These are phyloP conservation scores for Allantophomopsis lycopodina DNA, from an alignment of 2,329 filamentous ascomycete genomes.

Conservation along the genomic window DNA sequence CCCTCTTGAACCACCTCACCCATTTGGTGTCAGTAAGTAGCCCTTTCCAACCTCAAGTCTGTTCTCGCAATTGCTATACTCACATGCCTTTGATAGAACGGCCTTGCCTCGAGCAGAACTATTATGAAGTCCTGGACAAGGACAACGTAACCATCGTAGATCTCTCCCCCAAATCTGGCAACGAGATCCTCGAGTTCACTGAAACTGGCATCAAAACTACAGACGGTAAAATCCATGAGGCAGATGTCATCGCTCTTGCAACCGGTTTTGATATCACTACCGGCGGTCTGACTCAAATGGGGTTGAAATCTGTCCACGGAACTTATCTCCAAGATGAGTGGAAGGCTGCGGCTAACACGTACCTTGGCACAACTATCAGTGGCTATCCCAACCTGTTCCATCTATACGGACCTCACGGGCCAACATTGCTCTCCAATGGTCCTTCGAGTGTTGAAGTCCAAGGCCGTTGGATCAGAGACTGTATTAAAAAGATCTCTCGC, in stretches of 20 bases:
- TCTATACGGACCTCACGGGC: conserved; percentile 21
- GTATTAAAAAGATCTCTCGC: conserved; percentile 8
- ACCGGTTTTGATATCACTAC: conserved; percentile 18
- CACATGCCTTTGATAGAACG: background rate
- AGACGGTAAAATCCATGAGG: conserved; percentile 7
- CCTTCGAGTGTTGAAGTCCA: conserved; percentile 23
- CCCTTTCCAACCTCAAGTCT: background rate
- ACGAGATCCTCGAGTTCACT: conserved; percentile 11
- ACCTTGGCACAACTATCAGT: conserved; percentile 22
- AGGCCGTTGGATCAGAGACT: conserved; percentile 20
- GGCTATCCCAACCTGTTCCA: conserved; percentile 31
- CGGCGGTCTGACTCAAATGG: conserved; percentile 12
- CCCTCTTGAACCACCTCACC: background rate
- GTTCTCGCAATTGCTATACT: no score
- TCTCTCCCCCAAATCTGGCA: conserved; percentile 5
- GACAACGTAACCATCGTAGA: conserved; percentile 12
- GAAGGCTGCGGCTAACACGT: conserved; percentile 11
- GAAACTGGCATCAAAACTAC: conserved; percentile 10
- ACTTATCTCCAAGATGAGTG: conserved; percentile 12
- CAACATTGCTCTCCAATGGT: conserved; percentile 21
- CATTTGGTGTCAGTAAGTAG: background rate
- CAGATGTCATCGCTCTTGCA: conserved; percentile 14
- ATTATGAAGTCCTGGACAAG: conserved; percentile 10
- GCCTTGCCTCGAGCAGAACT: conserved; percentile 8
- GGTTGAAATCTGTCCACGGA: conserved; percentile 9